These are phyloP conservation scores for Pseudodiploospora longispora DNA, from an alignment of 2,329 filamentous ascomycete genomes.

Conservation along the genomic window DNA sequence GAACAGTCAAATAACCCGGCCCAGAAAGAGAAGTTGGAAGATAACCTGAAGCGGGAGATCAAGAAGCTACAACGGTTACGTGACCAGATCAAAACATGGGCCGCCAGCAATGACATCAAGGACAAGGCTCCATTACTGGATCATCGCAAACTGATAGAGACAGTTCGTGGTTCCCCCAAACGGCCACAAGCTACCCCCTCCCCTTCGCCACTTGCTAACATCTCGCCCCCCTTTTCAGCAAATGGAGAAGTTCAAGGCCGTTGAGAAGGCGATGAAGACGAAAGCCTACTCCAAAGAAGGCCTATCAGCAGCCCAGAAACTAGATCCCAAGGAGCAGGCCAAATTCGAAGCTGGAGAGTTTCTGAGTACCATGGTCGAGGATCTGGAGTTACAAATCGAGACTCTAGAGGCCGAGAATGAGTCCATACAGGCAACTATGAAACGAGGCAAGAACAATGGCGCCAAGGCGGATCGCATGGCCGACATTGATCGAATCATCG, in stretches of 20 bases:
- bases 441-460: slow-evolving; percentile 86
- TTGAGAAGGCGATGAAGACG: slow-evolving; percentile 99
- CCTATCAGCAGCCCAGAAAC: slow-evolving; percentile 78
- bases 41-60: slow-evolving; percentile 97
- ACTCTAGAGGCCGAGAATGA: slow-evolving; percentile 85
- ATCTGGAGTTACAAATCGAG: slow-evolving; percentile 91
- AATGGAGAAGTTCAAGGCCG: slow-evolving; percentile 99
- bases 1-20: slow-evolving; percentile 84
- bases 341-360: slow-evolving; percentile 86
- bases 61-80: slow-evolving; percentile 97
- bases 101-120: slow-evolving; percentile 97
- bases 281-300: slow-evolving; percentile 99
- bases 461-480: slow-evolving; percentile 81
- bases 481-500: slow-evolving; percentile 74
- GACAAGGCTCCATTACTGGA: slow-evolving; percentile 95
- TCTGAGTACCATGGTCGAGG: slow-evolving; percentile 77
- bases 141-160: slow-evolving; percentile 93
- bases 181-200: background rate
- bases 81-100: slow-evolving; percentile 99
- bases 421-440: slow-evolving; percentile 76
- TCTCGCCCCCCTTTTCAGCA: slow-evolving; percentile 45
- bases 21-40: slow-evolving; percentile 97
- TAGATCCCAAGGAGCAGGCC: slow-evolving; percentile 96
- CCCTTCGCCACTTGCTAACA: slow-evolving; percentile 2
- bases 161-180: slow-evolving; percentile 49